These are phyloP conservation scores for Cupressus sempervirens DNA, from an alignment of 75 land plant genomes.

Conservation along the genomic window DNA sequence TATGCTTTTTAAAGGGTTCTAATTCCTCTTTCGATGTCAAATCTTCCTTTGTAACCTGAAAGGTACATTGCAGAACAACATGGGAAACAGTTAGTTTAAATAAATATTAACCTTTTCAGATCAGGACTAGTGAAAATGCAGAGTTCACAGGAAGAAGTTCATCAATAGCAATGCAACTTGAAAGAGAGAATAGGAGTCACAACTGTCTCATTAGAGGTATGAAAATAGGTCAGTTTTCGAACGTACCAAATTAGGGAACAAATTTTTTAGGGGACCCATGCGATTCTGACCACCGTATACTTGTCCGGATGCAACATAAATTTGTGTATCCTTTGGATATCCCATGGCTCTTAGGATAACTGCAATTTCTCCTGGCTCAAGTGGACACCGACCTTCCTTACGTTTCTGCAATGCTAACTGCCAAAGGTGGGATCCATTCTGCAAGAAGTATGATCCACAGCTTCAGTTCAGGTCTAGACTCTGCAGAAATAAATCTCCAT, in stretches of 20 bases:
- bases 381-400: constrained; percentile 85
- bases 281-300: constrained; percentile 93
- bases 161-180: neutral
- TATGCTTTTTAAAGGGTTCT: constrained; percentile 72
- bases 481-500: neutral
- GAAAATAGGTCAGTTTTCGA: constrained; percentile 1
- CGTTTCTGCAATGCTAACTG: constrained; percentile 77
- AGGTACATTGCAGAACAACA: neutral
- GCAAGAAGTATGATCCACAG: constrained; percentile 12
- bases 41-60: constrained; percentile 92
- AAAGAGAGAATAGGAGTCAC: neutral
- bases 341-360: constrained; percentile 86
- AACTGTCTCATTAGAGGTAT: constrained; percentile 2
- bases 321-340: constrained; percentile 87
- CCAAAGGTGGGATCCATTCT: constrained; percentile 98
- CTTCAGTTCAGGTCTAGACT: neutral
- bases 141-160: neutral
- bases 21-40: constrained; percentile 73
- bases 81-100: neutral
- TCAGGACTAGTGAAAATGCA: neutral
- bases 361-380: constrained; percentile 93
- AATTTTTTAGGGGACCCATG: constrained; percentile 88
- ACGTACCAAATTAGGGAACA: constrained; percentile 92
- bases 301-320: constrained; percentile 93
- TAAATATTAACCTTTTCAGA: neutral